Percentiles rank a stretch among this genome's conserved stretches.
phyloP scores from a whole-genome alignment of 1,284 basidiomycete genomes.

The Chiua sp. region DNA sequence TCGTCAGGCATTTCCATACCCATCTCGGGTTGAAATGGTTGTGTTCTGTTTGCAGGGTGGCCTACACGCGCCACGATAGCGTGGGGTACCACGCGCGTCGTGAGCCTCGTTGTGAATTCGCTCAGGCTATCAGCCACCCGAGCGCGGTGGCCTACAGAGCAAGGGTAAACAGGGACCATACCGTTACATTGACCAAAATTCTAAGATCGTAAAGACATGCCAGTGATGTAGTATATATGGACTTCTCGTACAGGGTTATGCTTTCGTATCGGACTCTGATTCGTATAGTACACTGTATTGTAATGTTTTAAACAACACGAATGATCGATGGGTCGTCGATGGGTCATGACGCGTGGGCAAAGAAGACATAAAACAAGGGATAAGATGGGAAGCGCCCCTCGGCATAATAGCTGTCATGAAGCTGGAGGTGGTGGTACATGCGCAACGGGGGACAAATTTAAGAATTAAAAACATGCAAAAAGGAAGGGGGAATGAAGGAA shows the following conservation, averaged over 20 bases:
- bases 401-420: conserved; percentile 14
- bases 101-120: conserved; percentile 10
- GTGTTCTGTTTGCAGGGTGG: conserved; percentile 21
- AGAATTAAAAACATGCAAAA: background rate
- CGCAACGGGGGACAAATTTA: background rate
- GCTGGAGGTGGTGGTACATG: conserved; percentile 7
- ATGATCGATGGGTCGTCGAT: background rate
- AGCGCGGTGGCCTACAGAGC: conserved; percentile 22
- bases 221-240: background rate
- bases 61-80: conserved; percentile 25
- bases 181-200: conserved; percentile 28
- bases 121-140: conserved; percentile 16
- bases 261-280: conserved; percentile 9
- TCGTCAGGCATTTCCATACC: conserved; percentile 25
- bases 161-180: conserved; percentile 7
- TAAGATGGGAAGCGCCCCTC: background rate
- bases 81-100: conserved; percentile 13
- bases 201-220: conserved; percentile 8
- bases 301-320: conserved; percentile 16
- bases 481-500: background rate
- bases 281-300: conserved; percentile 25
- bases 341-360: conserved; percentile 7
- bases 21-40: conserved; percentile 24
- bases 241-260: background rate
- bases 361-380: background rate